Evolutionary conservation across 805 yeast genomes (phyloP), one percentile per base, ranked within the genome.

Genomic region (Cyberlindnera nakhonratchasimensis): DNA sequence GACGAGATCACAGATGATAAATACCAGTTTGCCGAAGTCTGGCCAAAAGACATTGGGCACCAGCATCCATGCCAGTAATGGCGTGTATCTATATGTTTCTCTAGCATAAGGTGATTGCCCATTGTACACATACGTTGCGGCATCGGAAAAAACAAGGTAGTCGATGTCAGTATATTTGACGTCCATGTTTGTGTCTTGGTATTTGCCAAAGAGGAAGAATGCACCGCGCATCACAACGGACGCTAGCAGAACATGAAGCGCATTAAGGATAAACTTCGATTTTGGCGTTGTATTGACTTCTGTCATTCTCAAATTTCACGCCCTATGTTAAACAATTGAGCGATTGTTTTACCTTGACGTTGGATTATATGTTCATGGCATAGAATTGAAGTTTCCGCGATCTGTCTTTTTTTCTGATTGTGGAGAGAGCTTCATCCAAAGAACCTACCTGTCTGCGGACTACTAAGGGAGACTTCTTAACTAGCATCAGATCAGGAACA

Each of bases 121-220:
- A 2, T 43, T 42, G 50, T 69, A 69, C 9, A 88, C 85, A 56
- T 75, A 87, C 28, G 70, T 65, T 2, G 97, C 79, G 8, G 99
- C 98, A 67, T 93, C 98, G 2, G 95, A 79, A 61, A 93, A 93
- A 36, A 93, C 99, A 59, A 79, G 71, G 64, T 93, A 93, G 63
- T 93, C 99, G 37, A 93, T 85, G 56, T 93, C 99, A 0, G 99
- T 93, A 66, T 88, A 93, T 48, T 84, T 82, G 16, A 90, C 84
- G 10, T 79, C 78, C 79, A 86, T 77, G 50, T 77, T 64, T 5
- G 75, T 72, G 63, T 93, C 99, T 62, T 93, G 99, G 60, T 86
- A 89, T 2, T 85, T 62, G 0, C 99, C 98, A 66, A 78, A 93
- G 4, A 67, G 51, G 52, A 88, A 79, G 56, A 91, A 84, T 3